Conservation (phyloP, 1,284 basidiomycete species). For the Sutorius eximius region DNA sequence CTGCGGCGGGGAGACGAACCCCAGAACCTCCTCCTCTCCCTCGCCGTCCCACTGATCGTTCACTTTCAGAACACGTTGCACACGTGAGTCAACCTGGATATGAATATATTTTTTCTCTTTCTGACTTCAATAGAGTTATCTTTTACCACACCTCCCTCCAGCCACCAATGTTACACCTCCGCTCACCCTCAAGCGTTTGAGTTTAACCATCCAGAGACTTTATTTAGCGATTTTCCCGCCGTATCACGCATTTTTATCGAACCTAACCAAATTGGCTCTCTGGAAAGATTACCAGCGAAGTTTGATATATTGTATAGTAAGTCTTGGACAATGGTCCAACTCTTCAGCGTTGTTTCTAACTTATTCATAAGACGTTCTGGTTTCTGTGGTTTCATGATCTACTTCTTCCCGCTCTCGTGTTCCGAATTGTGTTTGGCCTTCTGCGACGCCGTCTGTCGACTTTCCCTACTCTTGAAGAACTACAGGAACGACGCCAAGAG, state of each 20-base stretch:
- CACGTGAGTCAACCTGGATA: slow-evolving; percentile 33
- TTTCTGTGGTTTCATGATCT: slow-evolving; percentile 60
- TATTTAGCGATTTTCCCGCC: slow-evolving; percentile 53
- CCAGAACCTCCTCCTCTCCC: slow-evolving; percentile 3
- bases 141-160: slow-evolving; percentile 49
- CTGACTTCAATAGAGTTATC: slow-evolving; percentile 37
- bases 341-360: slow-evolving; percentile 9
- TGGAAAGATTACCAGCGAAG: slow-evolving; percentile 56
- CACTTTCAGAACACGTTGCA: slow-evolving; percentile 43
- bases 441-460: slow-evolving; percentile 49
- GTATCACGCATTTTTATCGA: slow-evolving; percentile 47
- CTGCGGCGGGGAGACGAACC: neutral
- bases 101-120: neutral
- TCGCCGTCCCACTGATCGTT: slow-evolving; percentile 15
- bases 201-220: slow-evolving; percentile 52
- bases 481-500: slow-evolving; percentile 50
- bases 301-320: slow-evolving; percentile 49
- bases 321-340: slow-evolving; percentile 24
- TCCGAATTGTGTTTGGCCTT: slow-evolving; percentile 50
- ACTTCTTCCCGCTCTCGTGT: slow-evolving; percentile 51
- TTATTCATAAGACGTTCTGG: slow-evolving; percentile 54
- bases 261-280: slow-evolving; percentile 47
- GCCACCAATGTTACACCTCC: slow-evolving; percentile 37
- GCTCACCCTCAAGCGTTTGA: slow-evolving; percentile 55
- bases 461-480: slow-evolving; percentile 55